These are phyloP conservation scores for Ogataea polymorpha DNA, from an alignment of 805 yeast genomes.

Conservation along the genomic window DNA sequence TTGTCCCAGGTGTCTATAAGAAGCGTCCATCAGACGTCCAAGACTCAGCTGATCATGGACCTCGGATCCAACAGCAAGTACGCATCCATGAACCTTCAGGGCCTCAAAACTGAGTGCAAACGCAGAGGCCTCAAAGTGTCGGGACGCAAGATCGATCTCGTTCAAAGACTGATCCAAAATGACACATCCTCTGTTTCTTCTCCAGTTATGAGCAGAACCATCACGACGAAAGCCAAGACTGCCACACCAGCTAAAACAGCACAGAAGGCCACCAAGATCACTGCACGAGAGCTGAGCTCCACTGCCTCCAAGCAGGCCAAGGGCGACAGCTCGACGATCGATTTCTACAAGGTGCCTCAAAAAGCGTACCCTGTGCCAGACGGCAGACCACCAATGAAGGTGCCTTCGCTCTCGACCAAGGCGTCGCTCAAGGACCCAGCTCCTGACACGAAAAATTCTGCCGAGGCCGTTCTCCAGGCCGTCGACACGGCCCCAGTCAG, in stretches of 20 bases:
- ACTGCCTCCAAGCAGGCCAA: slow-evolving; percentile 37
- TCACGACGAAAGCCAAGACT: slow-evolving; percentile 14
- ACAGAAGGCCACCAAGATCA: neutral
- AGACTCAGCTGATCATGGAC: slow-evolving; percentile 31
- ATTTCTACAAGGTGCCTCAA: slow-evolving; percentile 49
- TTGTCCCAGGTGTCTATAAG: slow-evolving; percentile 22
- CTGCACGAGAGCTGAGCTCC: slow-evolving; percentile 20
- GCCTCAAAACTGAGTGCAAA: slow-evolving; percentile 57
- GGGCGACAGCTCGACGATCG: slow-evolving; percentile 58
- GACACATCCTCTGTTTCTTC: slow-evolving; percentile 15
- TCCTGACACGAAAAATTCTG: neutral
- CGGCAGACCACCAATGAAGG: slow-evolving; percentile 23
- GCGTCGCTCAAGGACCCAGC: slow-evolving; percentile 24
- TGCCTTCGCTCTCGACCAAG: slow-evolving; percentile 29
- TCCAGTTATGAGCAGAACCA: slow-evolving; percentile 9
- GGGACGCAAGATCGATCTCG: slow-evolving; percentile 60
- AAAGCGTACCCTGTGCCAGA: slow-evolving; percentile 24
- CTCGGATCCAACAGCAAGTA: slow-evolving; percentile 24
- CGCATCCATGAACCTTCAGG: slow-evolving; percentile 47
- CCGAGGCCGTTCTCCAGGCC: slow-evolving; percentile 9
- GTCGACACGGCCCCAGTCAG: slow-evolving; percentile 15
- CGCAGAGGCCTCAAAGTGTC: slow-evolving; percentile 55
- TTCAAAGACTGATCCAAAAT: slow-evolving; percentile 33
- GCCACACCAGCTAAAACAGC: slow-evolving; percentile 5
- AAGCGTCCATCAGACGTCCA: slow-evolving; percentile 35